These are phyloP conservation scores for Sicyos edulis DNA, from an alignment of 306 rosid genomes.

Conservation along the genomic window DNA sequence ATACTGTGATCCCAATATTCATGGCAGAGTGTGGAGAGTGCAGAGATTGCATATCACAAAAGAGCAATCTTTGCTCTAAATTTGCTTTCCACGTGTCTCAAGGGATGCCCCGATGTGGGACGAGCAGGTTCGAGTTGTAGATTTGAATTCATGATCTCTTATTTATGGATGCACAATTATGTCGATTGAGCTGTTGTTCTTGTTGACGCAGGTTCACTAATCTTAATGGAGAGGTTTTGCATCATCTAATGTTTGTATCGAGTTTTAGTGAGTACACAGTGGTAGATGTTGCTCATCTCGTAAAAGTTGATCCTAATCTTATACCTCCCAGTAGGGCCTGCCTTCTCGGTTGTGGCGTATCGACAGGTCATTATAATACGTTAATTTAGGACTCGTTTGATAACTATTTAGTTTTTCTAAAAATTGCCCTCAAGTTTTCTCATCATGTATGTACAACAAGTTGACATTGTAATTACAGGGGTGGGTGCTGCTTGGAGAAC, in stretches of 20 bases:
- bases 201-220: conserved; percentile 45
- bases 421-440: no score
- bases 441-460: no score
- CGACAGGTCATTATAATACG: conserved; percentile 38
- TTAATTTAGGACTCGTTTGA: no score
- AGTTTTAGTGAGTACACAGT: conserved; percentile 75
- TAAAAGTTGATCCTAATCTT: conserved; percentile 36
- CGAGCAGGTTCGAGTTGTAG: conserved; percentile 13
- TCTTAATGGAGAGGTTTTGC: conserved; percentile 43
- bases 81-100: not conserved
- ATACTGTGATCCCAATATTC: conserved; percentile 59
- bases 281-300: conserved; percentile 50
- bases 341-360: conserved; percentile 72
- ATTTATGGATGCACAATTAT: no score
- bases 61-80: conserved; percentile 40
- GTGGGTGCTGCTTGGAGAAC: conserved; percentile 39
- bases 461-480: not conserved
- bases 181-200: not conserved
- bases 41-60: conserved; percentile 49
- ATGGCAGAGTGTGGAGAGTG: conserved; percentile 63
- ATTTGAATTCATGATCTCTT: no score
- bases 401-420: no score
- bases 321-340: conserved; percentile 38
- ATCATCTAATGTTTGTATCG: conserved; percentile 57
- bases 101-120: conserved; percentile 45